These are phyloP conservation scores for Pyrrhoderma lamaoense DNA, from an alignment of 1,284 basidiomycete species.

Conservation along the genomic window DNA sequence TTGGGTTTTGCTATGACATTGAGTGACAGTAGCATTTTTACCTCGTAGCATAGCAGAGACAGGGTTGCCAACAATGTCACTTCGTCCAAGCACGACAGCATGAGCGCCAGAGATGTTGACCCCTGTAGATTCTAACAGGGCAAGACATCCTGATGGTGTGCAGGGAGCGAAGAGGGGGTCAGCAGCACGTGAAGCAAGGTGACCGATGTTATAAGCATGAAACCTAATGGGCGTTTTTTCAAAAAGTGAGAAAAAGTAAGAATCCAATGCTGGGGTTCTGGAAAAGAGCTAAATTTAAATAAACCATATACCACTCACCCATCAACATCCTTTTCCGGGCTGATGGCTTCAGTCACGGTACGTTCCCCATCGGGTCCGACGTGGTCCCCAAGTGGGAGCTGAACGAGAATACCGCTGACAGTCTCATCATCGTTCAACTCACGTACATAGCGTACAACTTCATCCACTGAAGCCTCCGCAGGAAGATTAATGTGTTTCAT, in stretches of 20 bases:
- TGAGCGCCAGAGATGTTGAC: conserved; percentile 70
- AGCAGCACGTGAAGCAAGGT: conserved; percentile 86
- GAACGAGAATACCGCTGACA: conserved; percentile 90
- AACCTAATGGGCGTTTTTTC: conserved; percentile 54
- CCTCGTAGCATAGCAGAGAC: conserved; percentile 87
- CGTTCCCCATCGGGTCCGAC: conserved; percentile 83
- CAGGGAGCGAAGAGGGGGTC: conserved; percentile 91
- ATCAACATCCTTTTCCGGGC: conserved; percentile 94
- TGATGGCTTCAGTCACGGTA: conserved; percentile 89
- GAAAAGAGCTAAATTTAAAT: no score
- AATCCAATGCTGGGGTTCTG: conserved; percentile 15
- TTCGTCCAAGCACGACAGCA: conserved; percentile 92
- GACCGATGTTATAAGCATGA: conserved; percentile 98
- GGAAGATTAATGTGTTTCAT: conserved; percentile 78
- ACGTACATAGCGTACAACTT: conserved; percentile 74
- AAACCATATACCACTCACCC: conserved; percentile 50
- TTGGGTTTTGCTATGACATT: conserved; percentile 90
- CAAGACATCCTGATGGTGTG: conserved; percentile 91
- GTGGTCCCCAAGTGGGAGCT: conserved; percentile 91
- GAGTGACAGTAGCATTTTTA: conserved; percentile 93
- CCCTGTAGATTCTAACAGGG: conserved; percentile 81
- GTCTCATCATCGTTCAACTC: conserved; percentile 79
- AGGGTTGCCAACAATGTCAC: conserved; percentile 97
- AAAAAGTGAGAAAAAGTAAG: conserved; percentile 6
- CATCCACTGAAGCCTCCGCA: conserved; percentile 65